Evolutionary conservation across 148 eudicot genomes (phyloP).

Genomic region (Chenopodium formosanum): DNA sequence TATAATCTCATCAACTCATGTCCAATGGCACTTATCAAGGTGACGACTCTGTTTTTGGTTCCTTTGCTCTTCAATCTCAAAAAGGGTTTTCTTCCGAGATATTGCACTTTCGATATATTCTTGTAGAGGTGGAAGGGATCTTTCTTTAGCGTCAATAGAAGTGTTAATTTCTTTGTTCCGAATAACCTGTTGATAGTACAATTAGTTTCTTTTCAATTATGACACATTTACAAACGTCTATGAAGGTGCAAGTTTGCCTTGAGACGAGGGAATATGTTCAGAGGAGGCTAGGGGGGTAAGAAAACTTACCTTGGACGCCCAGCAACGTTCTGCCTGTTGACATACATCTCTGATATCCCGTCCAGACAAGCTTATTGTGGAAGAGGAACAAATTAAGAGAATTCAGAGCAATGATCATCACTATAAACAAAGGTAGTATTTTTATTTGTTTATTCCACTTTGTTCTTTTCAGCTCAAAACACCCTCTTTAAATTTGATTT

Average conservation of each 20-base stretch:
- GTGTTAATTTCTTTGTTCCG: slow-evolving; percentile 49
- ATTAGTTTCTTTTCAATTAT: too few species aligned
- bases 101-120: slow-evolving; percentile 67
- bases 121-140: slow-evolving; percentile 62
- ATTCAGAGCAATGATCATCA: not conserved
- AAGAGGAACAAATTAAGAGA: slow-evolving; percentile 2
- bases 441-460: not conserved
- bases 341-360: slow-evolving; percentile 89
- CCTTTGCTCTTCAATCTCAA: slow-evolving; percentile 42
- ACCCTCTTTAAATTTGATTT: not conserved
- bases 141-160: slow-evolving; percentile 35
- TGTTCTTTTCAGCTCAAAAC: too few species aligned
- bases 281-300: not conserved
- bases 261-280: not conserved
- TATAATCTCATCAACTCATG: slow-evolving; percentile 34
- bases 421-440: too few species aligned
- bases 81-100: slow-evolving; percentile 43
- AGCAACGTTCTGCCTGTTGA: slow-evolving; percentile 93
- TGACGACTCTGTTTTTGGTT: slow-evolving; percentile 25
- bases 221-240: not conserved
- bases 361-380: slow-evolving; percentile 69
- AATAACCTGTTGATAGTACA: slow-evolving; percentile 46
- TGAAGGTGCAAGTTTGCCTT: not conserved
- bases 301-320: slow-evolving; percentile 87
- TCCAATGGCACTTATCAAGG: slow-evolving; percentile 55